Percentiles rank a stretch among this genome's conserved stretches.
Evolutionary conservation across 2,329 filamentous ascomycete species (phyloP).

Genomic region (Paecilomyces formosus): DNA sequence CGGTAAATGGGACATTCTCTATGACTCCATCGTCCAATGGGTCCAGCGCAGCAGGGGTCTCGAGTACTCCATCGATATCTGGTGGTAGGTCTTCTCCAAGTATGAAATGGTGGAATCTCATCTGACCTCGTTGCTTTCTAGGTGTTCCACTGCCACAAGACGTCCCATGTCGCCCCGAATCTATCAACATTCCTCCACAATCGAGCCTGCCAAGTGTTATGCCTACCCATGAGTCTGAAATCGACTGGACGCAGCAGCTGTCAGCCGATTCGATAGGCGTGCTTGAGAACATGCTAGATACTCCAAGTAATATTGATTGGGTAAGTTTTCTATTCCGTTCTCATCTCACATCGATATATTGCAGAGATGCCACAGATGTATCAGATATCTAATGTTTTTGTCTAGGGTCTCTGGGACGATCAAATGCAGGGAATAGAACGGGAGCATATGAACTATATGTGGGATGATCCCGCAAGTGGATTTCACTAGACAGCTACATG

Average conservation of each 20-base stretch:
- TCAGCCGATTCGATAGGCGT: constrained; percentile 14
- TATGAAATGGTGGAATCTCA: background rate
- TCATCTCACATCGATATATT: constrained; percentile 1
- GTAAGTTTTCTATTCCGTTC: constrained; percentile 11
- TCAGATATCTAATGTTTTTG: background rate
- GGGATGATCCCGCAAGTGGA: background rate
- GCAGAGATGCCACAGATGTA: background rate
- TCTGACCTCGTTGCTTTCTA: background rate
- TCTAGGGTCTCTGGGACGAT: constrained; percentile 16
- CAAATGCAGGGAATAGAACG: constrained; percentile 11
- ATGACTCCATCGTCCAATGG: background rate
- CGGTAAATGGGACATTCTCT: background rate
- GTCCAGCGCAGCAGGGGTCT: background rate
- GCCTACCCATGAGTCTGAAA: background rate
- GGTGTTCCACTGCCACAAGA: background rate
- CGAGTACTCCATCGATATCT: background rate
- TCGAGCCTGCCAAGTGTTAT: background rate
- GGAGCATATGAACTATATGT: constrained; percentile 2
- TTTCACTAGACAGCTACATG: background rate
- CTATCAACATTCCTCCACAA: background rate
- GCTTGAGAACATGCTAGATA: constrained; percentile 26
- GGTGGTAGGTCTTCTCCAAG: background rate
- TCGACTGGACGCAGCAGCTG: constrained; percentile 4
- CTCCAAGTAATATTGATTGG: constrained; percentile 25
- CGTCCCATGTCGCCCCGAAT: background rate